phyloP scores from a whole-genome alignment of 345 rosid genomes.

The Linum usitatissimum region DNA sequence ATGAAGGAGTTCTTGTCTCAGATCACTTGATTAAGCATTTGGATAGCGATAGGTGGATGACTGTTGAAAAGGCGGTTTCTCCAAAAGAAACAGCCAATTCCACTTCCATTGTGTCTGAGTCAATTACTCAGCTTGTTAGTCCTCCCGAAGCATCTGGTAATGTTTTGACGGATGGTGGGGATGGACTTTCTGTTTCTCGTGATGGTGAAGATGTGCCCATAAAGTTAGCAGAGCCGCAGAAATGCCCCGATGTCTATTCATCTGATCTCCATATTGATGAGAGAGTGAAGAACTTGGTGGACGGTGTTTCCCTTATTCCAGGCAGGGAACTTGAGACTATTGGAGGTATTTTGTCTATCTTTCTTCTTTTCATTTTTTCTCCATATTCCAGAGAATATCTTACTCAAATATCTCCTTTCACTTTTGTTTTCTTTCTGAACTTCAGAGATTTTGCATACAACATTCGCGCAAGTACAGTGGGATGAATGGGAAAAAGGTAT shows the following conservation, averaged over 20 bases:
- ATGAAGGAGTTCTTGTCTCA: constrained; percentile 62
- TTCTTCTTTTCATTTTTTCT: constrained; percentile 6
- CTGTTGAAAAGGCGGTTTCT: constrained; percentile 92
- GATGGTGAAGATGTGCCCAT: constrained; percentile 25
- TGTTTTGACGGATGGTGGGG: constrained; percentile 51
- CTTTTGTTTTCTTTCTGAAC: constrained; percentile 11
- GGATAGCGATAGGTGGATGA: constrained; percentile 86
- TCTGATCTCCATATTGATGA: constrained; percentile 54
- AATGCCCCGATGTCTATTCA: constrained; percentile 18
- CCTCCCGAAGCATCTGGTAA: constrained; percentile 99
- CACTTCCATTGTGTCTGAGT: constrained; percentile 54
- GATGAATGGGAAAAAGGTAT: constrained; percentile 61
- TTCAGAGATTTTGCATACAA: constrained; percentile 68
- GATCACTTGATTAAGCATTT: constrained; percentile 88
- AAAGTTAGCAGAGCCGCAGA: constrained; percentile 6
- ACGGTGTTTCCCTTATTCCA: constrained; percentile 50
- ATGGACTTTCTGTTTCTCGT: constrained; percentile 27
- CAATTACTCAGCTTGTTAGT: constrained; percentile 55
- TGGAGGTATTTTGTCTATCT: constrained; percentile 43
- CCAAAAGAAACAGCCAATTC: constrained; percentile 49
- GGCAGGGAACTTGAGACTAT: constrained; percentile 77
- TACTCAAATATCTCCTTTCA: not conserved
- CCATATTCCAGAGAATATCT: not conserved
- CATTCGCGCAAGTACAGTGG: constrained; percentile 40
- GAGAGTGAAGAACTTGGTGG: constrained; percentile 62